Evolutionary conservation across 2,329 filamentous ascomycete genomes (phyloP).

Genomic region (Zymoseptoria crescenta): DNA sequence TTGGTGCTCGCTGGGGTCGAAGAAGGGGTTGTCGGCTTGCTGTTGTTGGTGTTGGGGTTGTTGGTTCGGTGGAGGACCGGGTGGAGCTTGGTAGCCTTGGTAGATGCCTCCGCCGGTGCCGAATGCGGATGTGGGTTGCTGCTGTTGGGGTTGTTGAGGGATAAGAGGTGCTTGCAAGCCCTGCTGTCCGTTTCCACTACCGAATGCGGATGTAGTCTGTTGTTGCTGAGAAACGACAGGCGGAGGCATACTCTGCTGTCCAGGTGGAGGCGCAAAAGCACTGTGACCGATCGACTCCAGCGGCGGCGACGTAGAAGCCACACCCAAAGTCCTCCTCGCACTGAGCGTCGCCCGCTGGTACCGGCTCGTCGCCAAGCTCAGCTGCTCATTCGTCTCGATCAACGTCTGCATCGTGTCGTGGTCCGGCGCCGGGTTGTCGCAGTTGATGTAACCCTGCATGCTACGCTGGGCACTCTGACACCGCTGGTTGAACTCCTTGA

Average conservation of each 20-base stretch:
- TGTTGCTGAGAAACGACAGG: background rate
- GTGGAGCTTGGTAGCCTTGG: conserved; percentile 14
- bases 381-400: conserved; percentile 89
- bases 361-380: conserved; percentile 72
- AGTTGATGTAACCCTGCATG: conserved; percentile 78
- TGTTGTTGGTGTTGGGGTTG: conserved; percentile 7
- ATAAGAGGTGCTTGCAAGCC: background rate
- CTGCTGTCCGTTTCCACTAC: background rate
- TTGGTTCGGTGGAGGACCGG: conserved; percentile 17
- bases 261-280: conserved; percentile 10
- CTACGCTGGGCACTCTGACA: conserved; percentile 73
- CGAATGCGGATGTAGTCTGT: background rate
- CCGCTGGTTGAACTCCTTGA: conserved; percentile 84
- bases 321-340: conserved; percentile 42
- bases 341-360: conserved; percentile 71
- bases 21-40: conserved; percentile 33
- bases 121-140: conserved; percentile 1
- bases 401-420: conserved; percentile 89
- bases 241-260: background rate
- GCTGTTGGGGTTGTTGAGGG: conserved; percentile 6
- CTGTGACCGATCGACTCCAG: conserved; percentile 6
- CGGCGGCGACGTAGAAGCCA: conserved; percentile 18
- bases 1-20: conserved; percentile 33
- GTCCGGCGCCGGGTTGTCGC: conserved; percentile 71
- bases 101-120: background rate